Evolutionary conservation across 345 rosid genomes (phyloP).

Genomic region (Citrus mangshanensis): DNA sequence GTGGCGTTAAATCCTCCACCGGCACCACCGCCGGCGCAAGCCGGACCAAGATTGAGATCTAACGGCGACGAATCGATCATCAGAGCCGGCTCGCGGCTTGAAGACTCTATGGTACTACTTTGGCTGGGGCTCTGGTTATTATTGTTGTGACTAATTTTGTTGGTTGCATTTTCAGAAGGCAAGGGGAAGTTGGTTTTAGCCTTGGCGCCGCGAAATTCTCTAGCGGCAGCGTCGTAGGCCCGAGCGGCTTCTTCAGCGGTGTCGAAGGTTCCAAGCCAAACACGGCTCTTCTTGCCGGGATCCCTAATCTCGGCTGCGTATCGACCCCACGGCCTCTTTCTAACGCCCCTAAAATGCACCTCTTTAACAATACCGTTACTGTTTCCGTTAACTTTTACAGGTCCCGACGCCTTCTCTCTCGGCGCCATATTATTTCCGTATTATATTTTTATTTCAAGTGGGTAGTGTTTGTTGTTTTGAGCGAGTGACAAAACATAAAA

Average conservation of each 20-base stretch:
- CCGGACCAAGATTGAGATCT: constrained; percentile 42
- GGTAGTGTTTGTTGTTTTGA: background rate
- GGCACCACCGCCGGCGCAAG: background rate
- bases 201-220: constrained; percentile 73
- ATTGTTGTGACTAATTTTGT: background rate
- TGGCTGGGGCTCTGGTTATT: constrained; percentile 52
- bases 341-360: constrained; percentile 73
- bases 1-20: constrained; percentile 11
- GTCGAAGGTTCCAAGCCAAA: constrained; percentile 91
- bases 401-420: constrained; percentile 28
- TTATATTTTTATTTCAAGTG: background rate
- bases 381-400: constrained; percentile 23
- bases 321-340: constrained; percentile 89
- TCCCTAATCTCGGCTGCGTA: constrained; percentile 89
- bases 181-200: constrained; percentile 72
- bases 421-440: constrained; percentile 44
- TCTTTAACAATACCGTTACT: constrained; percentile 30
- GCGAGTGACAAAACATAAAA: background rate
- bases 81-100: constrained; percentile 41
- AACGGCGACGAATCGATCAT: constrained; percentile 32
- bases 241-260: constrained; percentile 75
- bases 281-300: constrained; percentile 66
- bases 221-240: constrained; percentile 69
- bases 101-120: constrained; percentile 62
- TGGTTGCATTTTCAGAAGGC: constrained; percentile 15